Evolutionary conservation across 306 rosid species (phyloP), one percentile per base, ranked within the genome.

Genomic region (Castanospermum australe): DNA sequence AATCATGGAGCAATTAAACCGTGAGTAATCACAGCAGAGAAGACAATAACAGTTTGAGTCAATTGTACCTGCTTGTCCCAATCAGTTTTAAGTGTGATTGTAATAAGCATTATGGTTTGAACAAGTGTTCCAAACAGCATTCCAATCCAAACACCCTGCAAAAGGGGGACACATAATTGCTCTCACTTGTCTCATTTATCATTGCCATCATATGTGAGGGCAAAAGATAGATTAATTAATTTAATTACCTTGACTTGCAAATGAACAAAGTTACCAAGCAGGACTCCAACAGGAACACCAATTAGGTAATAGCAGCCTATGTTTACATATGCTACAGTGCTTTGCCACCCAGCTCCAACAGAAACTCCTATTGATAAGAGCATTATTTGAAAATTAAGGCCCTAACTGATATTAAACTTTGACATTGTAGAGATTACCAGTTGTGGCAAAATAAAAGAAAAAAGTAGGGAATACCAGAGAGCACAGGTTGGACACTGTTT

Each of bases 111-210:
- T 12, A 90, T 0, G 2, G 93, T 87, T 74, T 89, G 93, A 25
- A 89, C 78, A n/a, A 89, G 38, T 51, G 86, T 84, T 62, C 93
- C 93, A 57, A 87, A 84, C 71, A 89, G 33, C 93, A 89, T 89
- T 69, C 93, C 93, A 50, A 85, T 70, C 91, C 93, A 89, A 70
- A 89, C 73, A 18, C 93, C 93, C 93, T 89, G 52, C 78, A 83
- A 45, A 74, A 62, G 5, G 0, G 1, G n/a, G 35, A 54, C 2
- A 20, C 20, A 33, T 2, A 51, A 35, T 14, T 35, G n/a, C 8
- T 24, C 3, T 1, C 25, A 24, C 13, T 4, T 68, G 6, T 28
- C 11, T 9, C 41, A 4, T 11, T 38, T 7, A 22, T 54, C 20
- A 30, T 2, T 2, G 3, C 5, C 9, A 36, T 32, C 10, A 4